Evolutionary conservation across 2,329 filamentous ascomycete genomes (phyloP), one percentile per base, ranked within the genome.

Genomic region (Diaporthe ilicicola): DNA sequence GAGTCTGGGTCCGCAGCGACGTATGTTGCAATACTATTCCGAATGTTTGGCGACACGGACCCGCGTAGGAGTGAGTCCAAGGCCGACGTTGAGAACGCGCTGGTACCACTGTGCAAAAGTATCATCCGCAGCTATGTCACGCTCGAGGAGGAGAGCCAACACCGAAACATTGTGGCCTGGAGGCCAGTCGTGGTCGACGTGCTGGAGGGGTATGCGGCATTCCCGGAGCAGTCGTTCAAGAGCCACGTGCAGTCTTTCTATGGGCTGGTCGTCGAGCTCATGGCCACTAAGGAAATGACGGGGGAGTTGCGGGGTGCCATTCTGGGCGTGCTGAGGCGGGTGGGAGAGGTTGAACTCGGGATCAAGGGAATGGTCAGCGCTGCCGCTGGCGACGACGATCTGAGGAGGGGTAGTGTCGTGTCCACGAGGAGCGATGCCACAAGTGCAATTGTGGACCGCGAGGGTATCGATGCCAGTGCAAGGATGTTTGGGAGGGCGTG

Each of bases 131-230:
- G 92, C 17, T 99, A 97, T 81, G 90, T 94, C 13, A 86, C 88
- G 4, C 90, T 99, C 3, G 96, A 98, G 78, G 95, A 98, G 80
- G 97, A 99, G 78, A 97, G 94, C 34, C 96, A 99, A 82, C 95
- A 98, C 79, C 89, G 96, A 69, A 99, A 99, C 81, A 97, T 99
- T 69, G 90, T 97, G 32, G 97, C 97, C 0, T 99, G 96, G 96
- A 88, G 96, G 22, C 96, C 96, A 0, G 96, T 99, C 0, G 96
- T 99, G 1, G 94, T 99, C 22, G 96, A 97, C 78, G 96, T 99
- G 10, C 86, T 99, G 12, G 95, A 99, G 78, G 96, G 96, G 1
- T 98, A 95, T 80, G 91, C 91, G 0, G 92, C 90, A 8, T 98
- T 98, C 83, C 93, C 94, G 0, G 87, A 89, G 22, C 87, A 91